Base-by-base conservation (phyloP, 306 rosid genomes). In the Casuarina glauca region DNA sequence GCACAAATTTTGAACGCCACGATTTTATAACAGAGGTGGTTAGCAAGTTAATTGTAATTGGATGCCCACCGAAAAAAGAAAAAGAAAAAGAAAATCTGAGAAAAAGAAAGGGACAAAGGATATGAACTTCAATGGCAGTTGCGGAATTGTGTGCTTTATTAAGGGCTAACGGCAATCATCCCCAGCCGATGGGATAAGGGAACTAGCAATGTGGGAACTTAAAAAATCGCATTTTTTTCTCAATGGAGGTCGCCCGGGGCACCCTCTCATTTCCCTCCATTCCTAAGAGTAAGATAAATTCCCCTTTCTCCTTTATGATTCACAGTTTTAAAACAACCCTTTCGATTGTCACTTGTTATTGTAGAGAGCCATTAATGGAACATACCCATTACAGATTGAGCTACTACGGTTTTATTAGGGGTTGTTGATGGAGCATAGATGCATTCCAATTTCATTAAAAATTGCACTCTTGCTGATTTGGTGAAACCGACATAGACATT, bases 201-300 rank as follows among this genome's bases (percentile, higher is more conserved):
- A 8, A 54, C 36, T 1, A 42, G 32, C 26, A 36, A 51, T 35
- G 35, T 50, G 35, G 48, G 72, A 72, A 32, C 32, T 32, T 20
- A 26, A 17, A 26, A 79, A 32, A 63, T 38, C 70, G 32, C 10
- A 68, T 54, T 48, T 75, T 48, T 75, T 36, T 67, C 67, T 41
- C 15, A 78, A 91, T 93, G 98, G 91, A 88, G 83, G 80, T 81
- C 55, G 74, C 87, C 39, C 35, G 84, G 79, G 83, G 63, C 60
- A 82, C 79, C 42, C 46, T 79, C 39, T 73, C 88, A 70, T 77
- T 82, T 76, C 67, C 82, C 69, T 66, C 77, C 75, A 79, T 84
- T 81, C 49, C 92, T 44, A 84, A 80, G 36, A 66, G 95, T 88
- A 81, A 86, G 91, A 52, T 74, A 6, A 50, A 57, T 67, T 42